Evolutionary conservation across 1,139 yeast genomes (phyloP), one percentile per base, ranked within the genome.

Genomic region (Nakaseomyces glabratus): DNA sequence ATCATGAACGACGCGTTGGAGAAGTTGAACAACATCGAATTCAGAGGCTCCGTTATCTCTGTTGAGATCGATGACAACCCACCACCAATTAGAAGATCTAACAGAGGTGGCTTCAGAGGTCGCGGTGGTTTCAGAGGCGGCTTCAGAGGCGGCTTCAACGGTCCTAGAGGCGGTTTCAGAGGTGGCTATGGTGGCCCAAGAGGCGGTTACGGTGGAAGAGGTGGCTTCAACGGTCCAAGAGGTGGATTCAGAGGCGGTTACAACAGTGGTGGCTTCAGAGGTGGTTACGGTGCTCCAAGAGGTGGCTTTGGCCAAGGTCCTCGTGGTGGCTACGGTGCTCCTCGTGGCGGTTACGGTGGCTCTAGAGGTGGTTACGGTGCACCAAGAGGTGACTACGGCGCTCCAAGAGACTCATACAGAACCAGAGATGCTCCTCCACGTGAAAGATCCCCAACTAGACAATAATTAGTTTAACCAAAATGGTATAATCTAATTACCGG

Each of bases 51-150:
- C 39, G 64, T 68, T 35, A 64, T 84, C 41, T 59, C 70, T 42
- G 82, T 88, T 41, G 84, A 76, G 62, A 85, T 76, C 63, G 95
- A 84, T 58, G 79, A 81, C 52, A 71, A 81, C 52, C 70, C 74
- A 38, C 86, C 88, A 45, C 80, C 79, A 51, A 70, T 78, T 47
- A 80, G 84, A 47, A 68, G 74, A 54, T 49, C 56, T 23, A 45
- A 47, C 34, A 62, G 68, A 36, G 71, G 71, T 40, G 57, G 55
- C n/a, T 51, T 52, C 45, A 52, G 59, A 42, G 67, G 71, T 46
- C 60, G 68, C 52, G 69, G 73, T 43, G 67, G 69, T 35, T 69
- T 67, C 36, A 60, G 65, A 28, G 70, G 69, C 31, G 62, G 62
- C 18, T 48, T 48, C 36, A 52, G 65, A 41, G 68, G 69, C 38